Evolutionary conservation across 2,329 filamentous ascomycete genomes (phyloP).

Genomic region (Emmonsiellopsis sp.): DNA sequence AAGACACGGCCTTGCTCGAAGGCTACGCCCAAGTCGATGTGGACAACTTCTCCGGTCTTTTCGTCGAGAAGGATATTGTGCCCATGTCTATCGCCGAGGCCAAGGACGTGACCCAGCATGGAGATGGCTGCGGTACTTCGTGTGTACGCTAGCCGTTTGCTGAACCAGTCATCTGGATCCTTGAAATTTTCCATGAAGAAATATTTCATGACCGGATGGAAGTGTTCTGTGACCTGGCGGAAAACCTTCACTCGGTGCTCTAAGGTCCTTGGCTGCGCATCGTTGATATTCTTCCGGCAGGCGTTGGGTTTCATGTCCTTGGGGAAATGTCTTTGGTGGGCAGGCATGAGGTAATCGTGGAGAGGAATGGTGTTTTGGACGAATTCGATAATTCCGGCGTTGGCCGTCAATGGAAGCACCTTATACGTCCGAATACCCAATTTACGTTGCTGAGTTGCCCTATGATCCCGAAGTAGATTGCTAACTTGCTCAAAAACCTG

Average conservation of each 20-base stretch:
- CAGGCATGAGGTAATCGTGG: slow-evolving; percentile 84
- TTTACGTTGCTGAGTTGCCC: slow-evolving; percentile 75
- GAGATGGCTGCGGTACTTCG: slow-evolving; percentile 90
- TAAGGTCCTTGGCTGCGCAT: slow-evolving; percentile 58
- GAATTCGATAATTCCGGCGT: slow-evolving; percentile 91
- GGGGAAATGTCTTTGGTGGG: slow-evolving; percentile 78
- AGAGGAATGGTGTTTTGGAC: slow-evolving; percentile 87
- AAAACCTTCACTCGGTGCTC: slow-evolving; percentile 67
- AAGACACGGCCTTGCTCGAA: slow-evolving; percentile 96
- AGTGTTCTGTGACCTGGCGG: slow-evolving; percentile 66
- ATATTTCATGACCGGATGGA: slow-evolving; percentile 88
- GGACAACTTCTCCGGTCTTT: slow-evolving; percentile 83
- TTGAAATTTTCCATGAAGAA: slow-evolving; percentile 95
- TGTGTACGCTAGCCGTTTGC: slow-evolving; percentile 79
- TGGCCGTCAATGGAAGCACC: slow-evolving; percentile 76
- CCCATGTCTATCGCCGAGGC: slow-evolving; percentile 86
- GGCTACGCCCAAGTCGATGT: slow-evolving; percentile 93
- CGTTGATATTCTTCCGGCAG: slow-evolving; percentile 71
- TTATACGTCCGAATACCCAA: slow-evolving; percentile 94
- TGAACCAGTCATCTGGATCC: slow-evolving; percentile 94
- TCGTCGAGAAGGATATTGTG: slow-evolving; percentile 94
- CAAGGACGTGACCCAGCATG: slow-evolving; percentile 86
- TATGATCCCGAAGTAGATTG: slow-evolving; percentile 74
- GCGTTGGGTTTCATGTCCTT: slow-evolving; percentile 66
- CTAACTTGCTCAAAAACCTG: slow-evolving; percentile 97